Evolutionary conservation across 257 asterid species (phyloP), one percentile per base, ranked within the genome.

Genomic region (Penstemon barbatus): DNA sequence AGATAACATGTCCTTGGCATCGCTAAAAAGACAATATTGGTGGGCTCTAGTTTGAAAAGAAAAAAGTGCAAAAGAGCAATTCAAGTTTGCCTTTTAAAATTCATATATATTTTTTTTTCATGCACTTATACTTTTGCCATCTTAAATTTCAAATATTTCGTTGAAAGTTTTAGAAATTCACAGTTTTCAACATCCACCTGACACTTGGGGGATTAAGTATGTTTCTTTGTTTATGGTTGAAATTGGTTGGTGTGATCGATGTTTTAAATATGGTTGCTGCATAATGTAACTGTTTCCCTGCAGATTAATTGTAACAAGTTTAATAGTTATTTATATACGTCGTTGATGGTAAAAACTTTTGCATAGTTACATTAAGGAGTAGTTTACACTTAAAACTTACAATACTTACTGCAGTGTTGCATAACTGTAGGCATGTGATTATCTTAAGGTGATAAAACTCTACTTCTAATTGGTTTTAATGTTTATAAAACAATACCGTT

Each of bases 31-130:
- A 79, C 82, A 80, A 79, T 15, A 51, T 39, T 78, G 81, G 96
- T 83, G 90, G 89, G 89, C 80, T 63, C 75, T 79, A 49, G 68
- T 75, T 49, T 70, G 82, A 70, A 69, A 80, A 74, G 72, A 73
- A 66, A 86, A 84, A 65, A 1, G 86, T 77, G 92, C 79, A 74
- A 79, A 74, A 80, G 66, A 69, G 66, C 78, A 77, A 78, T 74
- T 33, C 61, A 38, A 15, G 77, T 80, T 69, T 70, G 33, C 69
- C 64, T 58, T 80, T 77, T 71, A 4, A 11, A 55, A 1, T 25
- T 25, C 2, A 1, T 25, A 1, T 25, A 1, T 25, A 7, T 13
- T 2, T 25, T 25, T 25, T 25, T 25, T 25, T 25, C 59, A 11
- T 43, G 33, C 33, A 25, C n/a, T 43, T 56, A 3, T 19, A 55